These are phyloP conservation scores for Candolleomyces efflorescens DNA, from an alignment of 768 basidiomycete genomes.

Conservation along the genomic window DNA sequence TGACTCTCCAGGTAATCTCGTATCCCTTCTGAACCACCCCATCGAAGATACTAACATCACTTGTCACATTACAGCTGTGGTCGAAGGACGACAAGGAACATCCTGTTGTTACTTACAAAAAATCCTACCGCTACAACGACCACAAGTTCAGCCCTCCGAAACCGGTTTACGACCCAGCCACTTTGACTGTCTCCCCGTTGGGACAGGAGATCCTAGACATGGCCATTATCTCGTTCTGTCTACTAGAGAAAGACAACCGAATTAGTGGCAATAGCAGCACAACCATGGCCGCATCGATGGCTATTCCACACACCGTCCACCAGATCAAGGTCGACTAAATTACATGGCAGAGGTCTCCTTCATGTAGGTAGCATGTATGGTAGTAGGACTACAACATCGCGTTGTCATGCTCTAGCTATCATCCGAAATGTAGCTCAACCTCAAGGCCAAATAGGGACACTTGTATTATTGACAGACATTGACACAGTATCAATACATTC, in stretches of 20 bases:
- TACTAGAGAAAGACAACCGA: constrained; percentile 4
- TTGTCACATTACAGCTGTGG: constrained; percentile 25
- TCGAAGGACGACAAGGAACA: constrained; percentile 26
- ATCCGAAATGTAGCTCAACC: no score
- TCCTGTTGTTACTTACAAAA: constrained; percentile 32
- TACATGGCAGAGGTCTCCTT: no score
- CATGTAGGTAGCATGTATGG: no score
- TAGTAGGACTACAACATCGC: no score
- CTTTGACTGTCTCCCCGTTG: neutral
- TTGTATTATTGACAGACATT: no score
- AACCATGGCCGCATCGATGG: neutral
- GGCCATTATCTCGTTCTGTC: constrained; percentile 3
- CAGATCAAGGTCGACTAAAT: no score
- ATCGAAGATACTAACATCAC: neutral
- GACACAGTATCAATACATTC: no score
- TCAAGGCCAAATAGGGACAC: no score
- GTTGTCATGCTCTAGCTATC: no score
- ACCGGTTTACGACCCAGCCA: constrained; percentile 20
- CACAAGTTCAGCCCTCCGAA: constrained; percentile 14
- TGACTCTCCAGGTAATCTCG: constrained; percentile 28
- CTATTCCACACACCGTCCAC: neutral
- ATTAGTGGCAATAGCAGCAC: neutral
- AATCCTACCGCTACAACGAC: constrained; percentile 19
- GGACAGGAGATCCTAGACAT: constrained; percentile 4
- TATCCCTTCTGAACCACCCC: neutral